Conservation (phyloP, 495 filamentous ascomycete species). For the Hypoxylon lienhwacheense region DNA sequence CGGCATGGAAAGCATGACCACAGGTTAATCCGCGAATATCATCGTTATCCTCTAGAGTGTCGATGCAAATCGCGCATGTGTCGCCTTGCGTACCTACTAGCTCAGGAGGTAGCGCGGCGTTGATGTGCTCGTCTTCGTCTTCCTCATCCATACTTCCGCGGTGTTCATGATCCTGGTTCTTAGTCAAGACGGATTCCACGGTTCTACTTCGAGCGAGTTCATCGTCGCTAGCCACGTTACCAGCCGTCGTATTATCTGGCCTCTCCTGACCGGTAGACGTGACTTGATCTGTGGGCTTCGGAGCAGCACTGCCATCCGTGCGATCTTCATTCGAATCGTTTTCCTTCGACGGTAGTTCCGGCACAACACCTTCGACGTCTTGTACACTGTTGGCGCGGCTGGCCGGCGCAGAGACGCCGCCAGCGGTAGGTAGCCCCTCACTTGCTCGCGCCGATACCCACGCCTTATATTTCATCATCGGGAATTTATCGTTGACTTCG, state of each 20-base stretch:
- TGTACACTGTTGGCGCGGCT: constrained; percentile 70
- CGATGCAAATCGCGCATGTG: constrained; percentile 94
- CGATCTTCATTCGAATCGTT: constrained; percentile 25
- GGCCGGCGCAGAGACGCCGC: constrained; percentile 77
- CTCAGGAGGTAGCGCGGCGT: constrained; percentile 78
- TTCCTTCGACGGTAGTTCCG: constrained; percentile 46
- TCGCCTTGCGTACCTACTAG: constrained; percentile 86
- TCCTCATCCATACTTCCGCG: constrained; percentile 56
- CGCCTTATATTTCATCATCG: constrained; percentile 90
- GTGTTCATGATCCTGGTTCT: constrained; percentile 22
- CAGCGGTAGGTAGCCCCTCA: constrained; percentile 79
- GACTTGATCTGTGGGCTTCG: constrained; percentile 5
- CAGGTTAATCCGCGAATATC: constrained; percentile 92
- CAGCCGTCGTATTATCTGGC: background rate
- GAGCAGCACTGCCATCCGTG: background rate
- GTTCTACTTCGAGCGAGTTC: constrained; percentile 21
- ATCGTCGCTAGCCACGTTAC: constrained; percentile 4
- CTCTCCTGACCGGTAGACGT: constrained; percentile 9
- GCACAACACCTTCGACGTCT: constrained; percentile 58
- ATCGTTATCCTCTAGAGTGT: constrained; percentile 90
- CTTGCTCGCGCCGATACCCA: constrained; percentile 85
- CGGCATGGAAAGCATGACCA: constrained; percentile 93
- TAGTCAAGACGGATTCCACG: constrained; percentile 16
- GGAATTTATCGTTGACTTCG: constrained; percentile 96
- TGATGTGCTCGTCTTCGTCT: constrained; percentile 84